Conservation (phyloP, 352 stramenopile genomes). For the Globisporangium nagaii region DNA sequence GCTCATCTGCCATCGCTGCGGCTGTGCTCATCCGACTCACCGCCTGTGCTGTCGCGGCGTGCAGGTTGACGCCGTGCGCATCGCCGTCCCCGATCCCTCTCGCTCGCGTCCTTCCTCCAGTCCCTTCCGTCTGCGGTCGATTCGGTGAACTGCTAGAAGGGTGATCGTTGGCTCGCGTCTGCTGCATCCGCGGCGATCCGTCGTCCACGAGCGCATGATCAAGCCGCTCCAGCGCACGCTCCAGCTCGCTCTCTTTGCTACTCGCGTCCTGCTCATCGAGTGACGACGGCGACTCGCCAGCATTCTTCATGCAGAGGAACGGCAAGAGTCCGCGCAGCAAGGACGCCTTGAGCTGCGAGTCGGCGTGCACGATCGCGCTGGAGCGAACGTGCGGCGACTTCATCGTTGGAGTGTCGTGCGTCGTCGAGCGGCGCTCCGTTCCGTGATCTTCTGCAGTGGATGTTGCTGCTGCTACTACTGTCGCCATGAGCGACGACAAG, state of each 20-base stretch:
- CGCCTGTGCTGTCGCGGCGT: neutral
- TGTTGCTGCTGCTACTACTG: too few species aligned
- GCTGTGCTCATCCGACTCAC: neutral
- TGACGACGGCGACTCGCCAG: neutral
- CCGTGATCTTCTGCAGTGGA: neutral
- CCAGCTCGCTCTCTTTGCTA: neutral
- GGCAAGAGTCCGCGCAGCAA: neutral
- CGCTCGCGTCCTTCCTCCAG: neutral
- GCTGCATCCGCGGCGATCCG: too few species aligned
- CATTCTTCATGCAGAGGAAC: neutral
- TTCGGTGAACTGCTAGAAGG: neutral
- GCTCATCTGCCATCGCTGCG: neutral
- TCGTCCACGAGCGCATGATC: neutral
- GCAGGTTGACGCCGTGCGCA: neutral
- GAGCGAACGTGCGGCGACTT: neutral
- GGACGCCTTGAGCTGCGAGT: slow-evolving; percentile 2
- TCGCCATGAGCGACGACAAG: neutral
- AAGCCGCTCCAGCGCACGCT: neutral
- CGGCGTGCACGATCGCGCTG: neutral
- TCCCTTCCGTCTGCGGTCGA: neutral
- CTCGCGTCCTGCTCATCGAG: neutral
- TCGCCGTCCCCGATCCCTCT: neutral
- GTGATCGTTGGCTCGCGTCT: too few species aligned
- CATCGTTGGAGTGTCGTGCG: neutral
- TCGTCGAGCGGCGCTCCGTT: neutral